Base-by-base conservation (phyloP, 2,329 filamentous ascomycete species). In the Hypoxylon sp. region DNA sequence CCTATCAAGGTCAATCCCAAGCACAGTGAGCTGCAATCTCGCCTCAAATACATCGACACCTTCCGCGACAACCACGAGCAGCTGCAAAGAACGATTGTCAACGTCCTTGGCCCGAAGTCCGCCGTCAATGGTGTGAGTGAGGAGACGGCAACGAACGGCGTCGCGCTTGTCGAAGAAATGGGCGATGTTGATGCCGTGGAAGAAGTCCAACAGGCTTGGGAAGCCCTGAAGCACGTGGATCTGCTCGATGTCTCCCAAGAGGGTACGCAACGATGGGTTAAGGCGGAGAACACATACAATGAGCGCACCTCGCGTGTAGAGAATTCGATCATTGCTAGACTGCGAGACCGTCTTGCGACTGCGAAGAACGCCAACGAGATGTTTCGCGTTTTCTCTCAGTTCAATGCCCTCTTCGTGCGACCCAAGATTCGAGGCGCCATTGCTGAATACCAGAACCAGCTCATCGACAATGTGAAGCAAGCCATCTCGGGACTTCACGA, bases 341-440 rank as follows among this genome's bases (percentile, higher is more conserved):
- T 99, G 26, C 86, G 95, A 69, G 95, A 99, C 75, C 90, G 95
- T 56, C 83, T 99, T 53, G 95, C 93, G 11, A 97, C 92, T 5
- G 94, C 95, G 10, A 97, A 96, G 81, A 97, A 92, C 61, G 95
- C 95, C 35, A 98, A 96, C 72, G 96, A 99, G 77, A 99, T 99
- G 95, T 99, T 99, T 75, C 90, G 96, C 51, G 95, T 99, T 60
- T 99, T 99, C 74, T 98, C 95, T 49, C 98, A 98, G 73, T 99
- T 99, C 84, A 99, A 99, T 73, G 95, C 95, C 1, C 87, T 99
- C 24, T 96, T 99, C 68, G 94, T 99, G 54, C 88, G 95, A 58
- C 95, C 95, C n/a, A 99, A 99, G 82, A 98, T 99, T 77, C 89
- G 95, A 65, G 93, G 96, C 66, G 96, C 95, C 52, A 99, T 99